phyloP scores from a whole-genome alignment of 495 filamentous ascomycete genomes.

The Friedmanniomyces simplex region DNA sequence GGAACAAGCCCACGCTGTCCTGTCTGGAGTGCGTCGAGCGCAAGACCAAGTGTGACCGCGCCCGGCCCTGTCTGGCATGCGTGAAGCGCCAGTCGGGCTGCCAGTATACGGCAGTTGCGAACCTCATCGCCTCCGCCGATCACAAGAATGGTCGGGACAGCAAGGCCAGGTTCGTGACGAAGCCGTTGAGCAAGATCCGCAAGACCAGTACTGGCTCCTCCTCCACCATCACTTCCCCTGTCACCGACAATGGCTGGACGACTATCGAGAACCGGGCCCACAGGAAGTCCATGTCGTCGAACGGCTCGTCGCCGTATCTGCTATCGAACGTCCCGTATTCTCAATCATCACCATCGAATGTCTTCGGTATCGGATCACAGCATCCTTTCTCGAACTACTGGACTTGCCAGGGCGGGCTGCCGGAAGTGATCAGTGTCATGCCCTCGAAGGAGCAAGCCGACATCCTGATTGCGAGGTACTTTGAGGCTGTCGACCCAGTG shows the following conservation, averaged over 20 bases:
- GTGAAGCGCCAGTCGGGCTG: constrained; percentile 61
- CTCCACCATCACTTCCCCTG: constrained; percentile 3
- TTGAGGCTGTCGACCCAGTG: constrained; percentile 62
- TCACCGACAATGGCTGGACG: constrained; percentile 17
- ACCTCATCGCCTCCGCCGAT: constrained; percentile 46
- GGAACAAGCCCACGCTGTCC: constrained; percentile 65
- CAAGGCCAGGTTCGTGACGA: constrained; percentile 46
- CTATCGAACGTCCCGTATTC: constrained; percentile 60
- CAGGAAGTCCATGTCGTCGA: constrained; percentile 25
- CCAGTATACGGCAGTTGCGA: constrained; percentile 56
- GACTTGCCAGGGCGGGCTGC: constrained; percentile 59
- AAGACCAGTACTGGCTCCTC: constrained; percentile 10
- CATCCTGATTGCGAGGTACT: constrained; percentile 57
- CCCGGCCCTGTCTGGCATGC: constrained; percentile 52
- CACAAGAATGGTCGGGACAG: constrained; percentile 26
- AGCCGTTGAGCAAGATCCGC: constrained; percentile 34
- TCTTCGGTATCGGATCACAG: constrained; percentile 57
- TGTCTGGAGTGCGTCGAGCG: constrained; percentile 63
- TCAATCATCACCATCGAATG: constrained; percentile 49
- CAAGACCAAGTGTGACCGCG: constrained; percentile 43
- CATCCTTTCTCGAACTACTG: constrained; percentile 68
- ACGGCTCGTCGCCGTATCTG: constrained; percentile 41
- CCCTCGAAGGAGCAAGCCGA: constrained; percentile 63
- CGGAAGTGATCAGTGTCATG: constrained; percentile 59
- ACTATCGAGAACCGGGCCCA: constrained; percentile 15